Conservation (phyloP, 176 grass and related monocot species). For the Carex myosuroides region DNA sequence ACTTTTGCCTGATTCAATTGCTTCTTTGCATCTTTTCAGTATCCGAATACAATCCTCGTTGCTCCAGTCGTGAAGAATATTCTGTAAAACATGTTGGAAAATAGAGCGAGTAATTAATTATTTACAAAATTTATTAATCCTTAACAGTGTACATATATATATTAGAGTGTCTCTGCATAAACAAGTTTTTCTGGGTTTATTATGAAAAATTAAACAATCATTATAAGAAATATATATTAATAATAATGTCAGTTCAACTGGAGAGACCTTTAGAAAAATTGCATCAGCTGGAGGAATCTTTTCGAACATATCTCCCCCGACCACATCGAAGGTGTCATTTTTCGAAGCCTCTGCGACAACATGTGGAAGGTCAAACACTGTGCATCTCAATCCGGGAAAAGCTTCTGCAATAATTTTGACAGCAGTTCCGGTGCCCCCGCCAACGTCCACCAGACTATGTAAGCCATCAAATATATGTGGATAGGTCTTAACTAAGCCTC, state of each 20-base stretch:
- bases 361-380: not conserved
- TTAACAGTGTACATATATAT: too few relatives aligned
- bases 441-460: not conserved
- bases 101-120: too few relatives aligned
- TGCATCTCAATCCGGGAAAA: not conserved
- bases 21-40: too few relatives aligned
- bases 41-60: too few relatives aligned
- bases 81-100: slow-evolving; percentile 12
- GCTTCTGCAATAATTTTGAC: not conserved
- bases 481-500: not conserved
- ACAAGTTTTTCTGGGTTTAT: too few relatives aligned
- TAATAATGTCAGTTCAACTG: not conserved
- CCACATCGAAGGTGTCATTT: not conserved
- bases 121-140: too few relatives aligned
- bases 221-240: too few relatives aligned
- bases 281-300: not conserved
- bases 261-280: not conserved
- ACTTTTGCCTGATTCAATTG: too few relatives aligned
- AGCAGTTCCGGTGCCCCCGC: not conserved
- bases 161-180: too few relatives aligned
- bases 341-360: not conserved
- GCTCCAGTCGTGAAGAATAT: not conserved
- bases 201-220: too few relatives aligned
- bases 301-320: not conserved
- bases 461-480: not conserved